Conservation (phyloP, 495 filamentous ascomycete species). For the Penicillium steckii region DNA sequence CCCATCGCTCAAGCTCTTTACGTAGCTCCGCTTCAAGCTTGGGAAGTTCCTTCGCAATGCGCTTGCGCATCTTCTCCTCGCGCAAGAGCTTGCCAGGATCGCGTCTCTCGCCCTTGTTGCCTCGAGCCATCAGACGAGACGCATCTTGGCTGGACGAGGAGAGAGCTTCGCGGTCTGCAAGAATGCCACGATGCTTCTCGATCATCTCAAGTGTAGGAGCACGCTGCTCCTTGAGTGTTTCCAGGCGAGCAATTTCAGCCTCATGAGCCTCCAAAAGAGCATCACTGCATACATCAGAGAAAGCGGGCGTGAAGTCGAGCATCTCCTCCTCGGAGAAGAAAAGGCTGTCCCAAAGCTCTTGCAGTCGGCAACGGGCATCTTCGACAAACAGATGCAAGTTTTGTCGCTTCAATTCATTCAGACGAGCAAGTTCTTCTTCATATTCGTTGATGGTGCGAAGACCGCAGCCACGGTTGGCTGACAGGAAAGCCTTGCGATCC, state of each 20-base stretch:
- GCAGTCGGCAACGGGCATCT: slow-evolving; percentile 82
- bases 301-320: slow-evolving; percentile 93
- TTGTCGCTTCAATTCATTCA: slow-evolving; percentile 91
- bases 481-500: slow-evolving; percentile 80
- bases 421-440: slow-evolving; percentile 78
- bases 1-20: slow-evolving; percentile 81
- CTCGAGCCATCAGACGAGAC: slow-evolving; percentile 84
- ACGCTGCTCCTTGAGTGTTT: slow-evolving; percentile 82
- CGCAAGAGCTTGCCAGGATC: slow-evolving; percentile 93
- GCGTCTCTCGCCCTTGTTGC: slow-evolving; percentile 83
- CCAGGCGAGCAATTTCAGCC: slow-evolving; percentile 78
- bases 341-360: slow-evolving; percentile 90
- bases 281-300: slow-evolving; percentile 79
- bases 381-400: slow-evolving; percentile 95
- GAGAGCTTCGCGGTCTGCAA: slow-evolving; percentile 85
- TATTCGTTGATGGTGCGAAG: slow-evolving; percentile 89
- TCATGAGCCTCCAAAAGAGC: slow-evolving; percentile 89
- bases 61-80: slow-evolving; percentile 98
- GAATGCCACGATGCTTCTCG: slow-evolving; percentile 77
- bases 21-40: slow-evolving; percentile 82
- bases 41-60: slow-evolving; percentile 91
- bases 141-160: slow-evolving; percentile 89
- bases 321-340: slow-evolving; percentile 98
- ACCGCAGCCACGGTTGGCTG: slow-evolving; percentile 72
- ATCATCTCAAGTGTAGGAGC: slow-evolving; percentile 78